These are phyloP conservation scores for Pichia pseudocactophila DNA, from an alignment of 805 yeast genomes.

Conservation along the genomic window DNA sequence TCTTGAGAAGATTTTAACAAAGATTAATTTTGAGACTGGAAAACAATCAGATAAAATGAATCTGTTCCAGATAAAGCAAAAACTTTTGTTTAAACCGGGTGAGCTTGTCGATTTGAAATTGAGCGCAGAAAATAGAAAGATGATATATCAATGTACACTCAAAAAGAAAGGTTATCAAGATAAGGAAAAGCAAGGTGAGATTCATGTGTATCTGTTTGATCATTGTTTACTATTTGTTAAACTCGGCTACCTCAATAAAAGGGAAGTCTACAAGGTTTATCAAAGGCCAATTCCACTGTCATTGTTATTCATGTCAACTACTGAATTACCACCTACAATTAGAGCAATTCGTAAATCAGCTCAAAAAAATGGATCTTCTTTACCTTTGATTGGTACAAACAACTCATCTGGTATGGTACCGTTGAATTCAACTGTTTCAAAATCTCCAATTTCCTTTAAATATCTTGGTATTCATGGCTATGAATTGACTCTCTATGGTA, in stretches of 20 bases:
- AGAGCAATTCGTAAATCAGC: slow-evolving; percentile 35
- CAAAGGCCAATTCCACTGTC: slow-evolving; percentile 84
- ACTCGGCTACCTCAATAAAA: slow-evolving; percentile 75
- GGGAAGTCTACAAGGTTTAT: slow-evolving; percentile 86
- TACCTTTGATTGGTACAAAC: slow-evolving; percentile 22
- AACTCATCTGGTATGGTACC: slow-evolving; percentile 13
- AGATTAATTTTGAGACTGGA: slow-evolving; percentile 84
- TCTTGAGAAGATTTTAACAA: slow-evolving; percentile 63
- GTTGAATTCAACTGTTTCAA: slow-evolving; percentile 22
- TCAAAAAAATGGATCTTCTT: slow-evolving; percentile 26
- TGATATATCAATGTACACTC: slow-evolving; percentile 70
- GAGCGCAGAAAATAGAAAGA: slow-evolving; percentile 69
- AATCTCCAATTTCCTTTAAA: slow-evolving; percentile 42
- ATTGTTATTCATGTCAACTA: slow-evolving; percentile 60
- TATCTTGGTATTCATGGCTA: slow-evolving; percentile 49
- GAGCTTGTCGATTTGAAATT: slow-evolving; percentile 82
- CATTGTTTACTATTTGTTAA: slow-evolving; percentile 81
- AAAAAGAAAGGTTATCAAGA: slow-evolving; percentile 63
- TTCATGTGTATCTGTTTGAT: slow-evolving; percentile 81
- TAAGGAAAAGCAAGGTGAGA: slow-evolving; percentile 63
- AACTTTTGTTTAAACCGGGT: slow-evolving; percentile 69
- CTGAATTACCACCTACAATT: slow-evolving; percentile 68
- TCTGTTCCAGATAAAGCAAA: slow-evolving; percentile 76
- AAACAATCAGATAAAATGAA: slow-evolving; percentile 89
- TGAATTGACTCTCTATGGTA: slow-evolving; percentile 44